These are phyloP conservation scores for Beauveria brongniartii DNA, from an alignment of 2,329 filamentous ascomycete genomes.

Conservation along the genomic window DNA sequence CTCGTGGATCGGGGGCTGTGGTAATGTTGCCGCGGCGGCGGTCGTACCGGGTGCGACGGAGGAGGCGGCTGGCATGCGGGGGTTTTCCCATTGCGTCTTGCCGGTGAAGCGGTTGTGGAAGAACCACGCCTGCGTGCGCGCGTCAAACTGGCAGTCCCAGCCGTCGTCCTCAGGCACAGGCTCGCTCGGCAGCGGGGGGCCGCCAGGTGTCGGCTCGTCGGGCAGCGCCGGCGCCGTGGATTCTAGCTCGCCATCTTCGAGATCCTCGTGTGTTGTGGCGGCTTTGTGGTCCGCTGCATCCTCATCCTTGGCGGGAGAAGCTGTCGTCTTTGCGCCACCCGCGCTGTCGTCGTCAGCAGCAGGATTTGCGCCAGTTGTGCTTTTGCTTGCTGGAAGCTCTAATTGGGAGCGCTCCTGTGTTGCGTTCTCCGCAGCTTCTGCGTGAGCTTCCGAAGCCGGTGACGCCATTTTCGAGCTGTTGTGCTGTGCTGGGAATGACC, in stretches of 20 bases:
- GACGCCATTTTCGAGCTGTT: not conserved
- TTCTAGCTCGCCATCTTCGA: constrained; percentile 19
- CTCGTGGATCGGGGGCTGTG: constrained; percentile 25
- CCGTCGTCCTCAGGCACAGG: constrained; percentile 60
- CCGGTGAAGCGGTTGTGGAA: constrained; percentile 78
- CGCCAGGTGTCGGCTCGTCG: constrained; percentile 21
- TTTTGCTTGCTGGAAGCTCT: not conserved
- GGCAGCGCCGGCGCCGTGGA: constrained; percentile 28
- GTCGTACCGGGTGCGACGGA: constrained; percentile 16
- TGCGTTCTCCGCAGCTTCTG: too few relatives aligned
- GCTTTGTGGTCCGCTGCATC: not conserved
- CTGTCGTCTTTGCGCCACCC: not conserved
- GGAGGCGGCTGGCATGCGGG: constrained; percentile 52
- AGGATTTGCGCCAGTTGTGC: not conserved
- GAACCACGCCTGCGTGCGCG: constrained; percentile 60
- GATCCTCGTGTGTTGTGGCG: not conserved
- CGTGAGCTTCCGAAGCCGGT: not conserved
- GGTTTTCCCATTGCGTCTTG: constrained; percentile 77
- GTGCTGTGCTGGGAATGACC: not conserved
- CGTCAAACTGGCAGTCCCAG: constrained; percentile 77
- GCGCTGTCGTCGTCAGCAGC: not conserved
- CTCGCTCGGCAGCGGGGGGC: constrained; percentile 28
- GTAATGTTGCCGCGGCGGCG: constrained; percentile 16
- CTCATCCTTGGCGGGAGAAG: not conserved
- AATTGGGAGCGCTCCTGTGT: not conserved